Conservation (phyloP, 225 moss, liverwort and hornwort species). For the Anthoceros angustus region DNA sequence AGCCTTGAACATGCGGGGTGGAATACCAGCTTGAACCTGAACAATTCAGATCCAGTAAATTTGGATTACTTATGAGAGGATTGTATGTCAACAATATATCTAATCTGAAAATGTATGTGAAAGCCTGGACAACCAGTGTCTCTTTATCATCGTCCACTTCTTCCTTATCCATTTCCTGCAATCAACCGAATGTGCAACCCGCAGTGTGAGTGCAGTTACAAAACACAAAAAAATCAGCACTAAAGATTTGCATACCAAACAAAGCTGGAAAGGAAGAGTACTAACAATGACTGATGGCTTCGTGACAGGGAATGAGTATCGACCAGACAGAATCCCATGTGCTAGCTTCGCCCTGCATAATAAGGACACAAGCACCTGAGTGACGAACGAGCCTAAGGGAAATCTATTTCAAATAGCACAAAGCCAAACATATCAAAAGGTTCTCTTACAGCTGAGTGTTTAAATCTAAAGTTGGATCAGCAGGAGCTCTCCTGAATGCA, state of each 20-base stretch:
- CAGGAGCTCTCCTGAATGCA: conserved; percentile 73
- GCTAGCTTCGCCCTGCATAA: conserved; percentile 78
- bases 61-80: not conserved
- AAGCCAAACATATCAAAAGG: not conserved
- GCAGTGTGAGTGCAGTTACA: not conserved
- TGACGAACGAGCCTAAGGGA: conserved; percentile 1
- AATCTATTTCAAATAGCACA: not conserved
- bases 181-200: not conserved
- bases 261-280: not conserved
- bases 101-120: not conserved
- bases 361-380: conserved; percentile 2
- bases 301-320: conserved; percentile 64
- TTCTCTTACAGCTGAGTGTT: conserved; percentile 69
- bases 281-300: conserved; percentile 27
- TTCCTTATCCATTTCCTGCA: not conserved
- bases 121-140: not conserved
- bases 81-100: not conserved
- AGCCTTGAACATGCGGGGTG: conserved; percentile 97
- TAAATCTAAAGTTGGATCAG: conserved; percentile 91
- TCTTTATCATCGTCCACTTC: not conserved
- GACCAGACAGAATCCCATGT: conserved; percentile 86
- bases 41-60: not conserved
- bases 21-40: conserved; percentile 92
- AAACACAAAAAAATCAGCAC: not conserved
- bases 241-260: not conserved